Percentiles rank a stretch among this genome's conserved stretches.
phyloP scores from a whole-genome alignment of 371 early-diverging fungal genomes.

The Mortierella sp. region DNA sequence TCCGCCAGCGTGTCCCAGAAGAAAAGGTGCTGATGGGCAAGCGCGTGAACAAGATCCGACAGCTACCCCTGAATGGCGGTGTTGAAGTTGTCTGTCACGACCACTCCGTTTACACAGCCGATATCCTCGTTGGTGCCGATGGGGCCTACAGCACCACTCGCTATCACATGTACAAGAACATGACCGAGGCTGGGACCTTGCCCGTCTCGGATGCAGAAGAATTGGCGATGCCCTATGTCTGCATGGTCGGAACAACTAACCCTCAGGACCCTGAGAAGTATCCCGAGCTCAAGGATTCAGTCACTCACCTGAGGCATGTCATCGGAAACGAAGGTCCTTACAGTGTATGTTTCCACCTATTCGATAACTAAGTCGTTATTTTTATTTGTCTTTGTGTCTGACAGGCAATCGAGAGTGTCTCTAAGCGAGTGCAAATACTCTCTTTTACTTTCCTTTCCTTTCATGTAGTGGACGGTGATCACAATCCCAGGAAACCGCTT shows the following conservation, averaged over 20 bases:
- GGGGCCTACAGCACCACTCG: slow-evolving; percentile 16
- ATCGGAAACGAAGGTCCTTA: neutral
- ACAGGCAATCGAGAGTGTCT: neutral
- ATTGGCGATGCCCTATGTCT: slow-evolving; percentile 3
- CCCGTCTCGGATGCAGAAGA: neutral
- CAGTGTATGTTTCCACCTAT: neutral
- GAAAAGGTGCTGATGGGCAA: neutral
- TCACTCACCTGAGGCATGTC: neutral
- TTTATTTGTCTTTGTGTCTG: neutral
- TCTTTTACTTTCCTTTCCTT: neutral
- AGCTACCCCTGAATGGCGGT: neutral
- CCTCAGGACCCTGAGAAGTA: neutral
- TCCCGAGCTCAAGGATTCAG: neutral
- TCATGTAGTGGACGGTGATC: slow-evolving; percentile 17
- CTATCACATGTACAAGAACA: neutral
- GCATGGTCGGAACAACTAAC: neutral
- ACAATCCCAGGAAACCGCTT: slow-evolving; percentile 22
- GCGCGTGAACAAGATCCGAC: neutral
- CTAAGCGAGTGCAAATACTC: neutral
- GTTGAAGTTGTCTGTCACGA: slow-evolving; percentile 5
- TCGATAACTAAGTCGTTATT: neutral
- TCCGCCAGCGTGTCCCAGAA: neutral
- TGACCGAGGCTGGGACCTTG: neutral
- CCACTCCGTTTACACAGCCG: slow-evolving; percentile 7
- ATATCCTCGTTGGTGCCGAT: slow-evolving; percentile 23